phyloP scores from a whole-genome alignment of 2,329 filamentous ascomycete genomes.

The Lecanicillium sp. region DNA sequence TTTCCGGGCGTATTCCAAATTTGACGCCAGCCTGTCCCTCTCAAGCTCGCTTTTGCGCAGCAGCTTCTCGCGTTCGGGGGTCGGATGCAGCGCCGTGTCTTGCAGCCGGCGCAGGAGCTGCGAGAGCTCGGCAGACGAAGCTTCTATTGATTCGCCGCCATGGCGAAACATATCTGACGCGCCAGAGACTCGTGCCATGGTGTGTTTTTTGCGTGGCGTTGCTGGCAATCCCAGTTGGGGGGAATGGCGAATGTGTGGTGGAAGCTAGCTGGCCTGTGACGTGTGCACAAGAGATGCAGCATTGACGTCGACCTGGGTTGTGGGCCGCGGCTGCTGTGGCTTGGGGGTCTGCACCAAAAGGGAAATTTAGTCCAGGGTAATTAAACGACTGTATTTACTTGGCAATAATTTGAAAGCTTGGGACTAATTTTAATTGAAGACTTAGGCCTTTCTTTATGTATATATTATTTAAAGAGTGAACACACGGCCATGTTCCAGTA shows the following conservation, averaged over 20 bases:
- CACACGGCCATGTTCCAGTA: no score
- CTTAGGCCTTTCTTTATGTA: no score
- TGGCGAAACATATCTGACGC: not conserved
- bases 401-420: no score
- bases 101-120: conserved; percentile 60
- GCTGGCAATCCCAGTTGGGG: not conserved
- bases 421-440: no score
- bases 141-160: conserved; percentile 12
- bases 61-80: conserved; percentile 48
- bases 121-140: conserved; percentile 41
- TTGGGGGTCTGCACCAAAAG: no score
- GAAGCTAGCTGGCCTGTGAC: not conserved
- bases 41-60: conserved; percentile 58
- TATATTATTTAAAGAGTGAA: no score
- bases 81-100: conserved; percentile 52
- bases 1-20: conserved; percentile 61
- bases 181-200: conserved; percentile 5
- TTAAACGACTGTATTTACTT: no score
- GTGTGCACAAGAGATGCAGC: no score
- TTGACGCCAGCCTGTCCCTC: conserved; percentile 42
- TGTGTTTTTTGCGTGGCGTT: not conserved
- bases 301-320: no score
- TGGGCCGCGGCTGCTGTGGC: no score
- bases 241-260: not conserved
- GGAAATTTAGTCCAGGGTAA: no score